Conservation (phyloP, 768 basidiomycete species). For the Leccinum incarnatum region DNA sequence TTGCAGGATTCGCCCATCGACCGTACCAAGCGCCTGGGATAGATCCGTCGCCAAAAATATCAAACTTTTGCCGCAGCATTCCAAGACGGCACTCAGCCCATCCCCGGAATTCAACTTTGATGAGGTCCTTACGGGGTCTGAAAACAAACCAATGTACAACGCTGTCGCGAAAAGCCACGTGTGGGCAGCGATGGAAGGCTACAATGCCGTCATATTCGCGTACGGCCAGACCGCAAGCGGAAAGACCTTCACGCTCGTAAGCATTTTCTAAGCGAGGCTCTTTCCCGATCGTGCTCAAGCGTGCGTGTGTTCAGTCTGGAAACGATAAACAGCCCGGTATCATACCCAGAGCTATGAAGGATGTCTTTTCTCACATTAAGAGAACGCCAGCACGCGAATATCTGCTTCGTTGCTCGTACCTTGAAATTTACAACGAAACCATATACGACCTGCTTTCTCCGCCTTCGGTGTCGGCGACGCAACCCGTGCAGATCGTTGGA, state of each 20-base stretch:
- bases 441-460: constrained; percentile 86
- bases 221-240: constrained; percentile 87
- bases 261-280: constrained; percentile 15
- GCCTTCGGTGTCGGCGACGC: constrained; percentile 46
- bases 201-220: constrained; percentile 94
- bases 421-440: constrained; percentile 96
- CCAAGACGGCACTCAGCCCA: constrained; percentile 42
- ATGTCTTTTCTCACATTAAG: constrained; percentile 84
- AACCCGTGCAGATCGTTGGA: constrained; percentile 74
- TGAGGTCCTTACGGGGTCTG: constrained; percentile 71
- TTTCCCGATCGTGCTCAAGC: constrained; percentile 34
- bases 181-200: constrained; percentile 93
- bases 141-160: constrained; percentile 77
- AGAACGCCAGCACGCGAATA: constrained; percentile 80
- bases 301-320: constrained; percentile 47
- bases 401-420: constrained; percentile 91
- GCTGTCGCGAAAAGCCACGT: constrained; percentile 77
- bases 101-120: constrained; percentile 65
- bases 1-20: constrained; percentile 61
- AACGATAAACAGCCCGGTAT: constrained; percentile 86
- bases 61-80: constrained; percentile 56
- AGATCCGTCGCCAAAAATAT: constrained; percentile 46
- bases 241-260: constrained; percentile 66
- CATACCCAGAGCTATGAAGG: constrained; percentile 89
- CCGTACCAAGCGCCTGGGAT: constrained; percentile 54